Percentiles rank a stretch among this genome's conserved stretches.
Evolutionary conservation across 2,329 filamentous ascomycete species (phyloP).

Genomic region (Stromatinia cepivora): DNA sequence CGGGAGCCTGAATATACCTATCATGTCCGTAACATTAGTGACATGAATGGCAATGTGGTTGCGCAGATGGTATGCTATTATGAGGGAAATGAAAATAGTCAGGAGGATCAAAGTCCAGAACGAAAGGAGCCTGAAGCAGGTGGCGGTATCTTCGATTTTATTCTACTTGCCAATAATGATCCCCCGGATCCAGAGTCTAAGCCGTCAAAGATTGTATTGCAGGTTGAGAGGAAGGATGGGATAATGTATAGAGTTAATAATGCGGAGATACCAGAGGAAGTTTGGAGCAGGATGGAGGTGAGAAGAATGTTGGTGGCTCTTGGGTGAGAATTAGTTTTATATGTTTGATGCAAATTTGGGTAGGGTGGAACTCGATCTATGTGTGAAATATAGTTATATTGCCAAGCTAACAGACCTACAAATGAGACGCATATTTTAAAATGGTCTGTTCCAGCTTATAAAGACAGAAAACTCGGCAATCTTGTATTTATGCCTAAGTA

Average conservation of each 20-base stretch:
- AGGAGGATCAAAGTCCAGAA: neutral
- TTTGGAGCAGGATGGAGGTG: neutral
- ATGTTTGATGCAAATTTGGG: too few species aligned
- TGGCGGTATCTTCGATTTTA: neutral
- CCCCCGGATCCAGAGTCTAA: neutral
- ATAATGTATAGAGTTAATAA: slow-evolving; percentile 1
- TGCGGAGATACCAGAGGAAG: slow-evolving; percentile 4
- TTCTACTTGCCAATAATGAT: slow-evolving; percentile 1
- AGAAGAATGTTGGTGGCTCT: neutral
- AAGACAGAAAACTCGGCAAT: too few species aligned
- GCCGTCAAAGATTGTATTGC: neutral
- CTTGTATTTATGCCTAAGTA: too few species aligned
- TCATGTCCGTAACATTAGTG: neutral
- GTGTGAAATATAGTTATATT: too few species aligned
- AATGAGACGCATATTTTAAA: too few species aligned
- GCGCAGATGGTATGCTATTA: neutral
- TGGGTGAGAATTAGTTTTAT: neutral
- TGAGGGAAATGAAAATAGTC: neutral
- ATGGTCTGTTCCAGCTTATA: too few species aligned
- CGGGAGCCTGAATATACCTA: slow-evolving; percentile 1
- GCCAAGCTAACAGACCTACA: too few species aligned
- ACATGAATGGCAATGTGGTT: neutral
- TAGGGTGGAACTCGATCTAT: too few species aligned
- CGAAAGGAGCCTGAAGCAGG: neutral
- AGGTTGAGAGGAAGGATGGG: neutral